A percentile compares a stretch with the other conserved stretches of the same genome.
Evolutionary conservation across 2,329 filamentous ascomycete genomes (phyloP).

Genomic region (Calonectria naviculata): DNA sequence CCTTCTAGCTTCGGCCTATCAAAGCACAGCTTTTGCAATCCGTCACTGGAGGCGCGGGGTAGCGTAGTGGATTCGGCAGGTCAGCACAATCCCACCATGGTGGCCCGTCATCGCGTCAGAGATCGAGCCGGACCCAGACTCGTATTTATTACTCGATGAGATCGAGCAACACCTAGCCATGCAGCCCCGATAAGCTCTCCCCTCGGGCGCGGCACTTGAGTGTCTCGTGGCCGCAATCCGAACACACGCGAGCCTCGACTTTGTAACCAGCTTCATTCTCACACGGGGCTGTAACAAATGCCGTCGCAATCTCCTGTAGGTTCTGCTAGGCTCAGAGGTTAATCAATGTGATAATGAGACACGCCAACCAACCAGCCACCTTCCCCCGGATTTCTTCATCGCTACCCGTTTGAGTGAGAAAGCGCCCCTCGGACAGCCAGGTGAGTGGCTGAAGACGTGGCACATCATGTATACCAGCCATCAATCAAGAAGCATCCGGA

Average conservation of each 20-base stretch:
- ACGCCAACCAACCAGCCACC: not conserved
- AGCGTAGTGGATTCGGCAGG: not conserved
- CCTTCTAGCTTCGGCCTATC: conserved; percentile 36
- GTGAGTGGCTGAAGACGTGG: not conserved
- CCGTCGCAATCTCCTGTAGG: not conserved
- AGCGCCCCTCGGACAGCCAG: not conserved
- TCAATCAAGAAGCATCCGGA: not conserved
- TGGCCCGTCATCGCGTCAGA: conserved; percentile 30
- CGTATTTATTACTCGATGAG: conserved; percentile 33
- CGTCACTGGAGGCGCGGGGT: conserved; percentile 30
- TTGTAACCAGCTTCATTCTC: not conserved
- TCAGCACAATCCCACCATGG: conserved; percentile 31
- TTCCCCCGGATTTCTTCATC: not conserved
- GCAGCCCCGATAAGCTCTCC: conserved; percentile 24
- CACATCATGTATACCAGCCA: not conserved
- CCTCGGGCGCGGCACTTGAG: not conserved
- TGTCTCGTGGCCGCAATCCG: not conserved
- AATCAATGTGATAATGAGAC: not conserved
- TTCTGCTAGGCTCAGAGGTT: not conserved
- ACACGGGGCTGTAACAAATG: conserved; percentile 7
- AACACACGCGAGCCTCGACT: not conserved
- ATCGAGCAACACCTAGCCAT: conserved; percentile 30
- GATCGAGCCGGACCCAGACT: not conserved
- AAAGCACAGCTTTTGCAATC: conserved; percentile 37
- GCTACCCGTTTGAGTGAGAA: not conserved